Evolutionary conservation across 2,329 filamentous ascomycete genomes (phyloP), one percentile per base, ranked within the genome.

Genomic region (Phaeosphaeria sp.): DNA sequence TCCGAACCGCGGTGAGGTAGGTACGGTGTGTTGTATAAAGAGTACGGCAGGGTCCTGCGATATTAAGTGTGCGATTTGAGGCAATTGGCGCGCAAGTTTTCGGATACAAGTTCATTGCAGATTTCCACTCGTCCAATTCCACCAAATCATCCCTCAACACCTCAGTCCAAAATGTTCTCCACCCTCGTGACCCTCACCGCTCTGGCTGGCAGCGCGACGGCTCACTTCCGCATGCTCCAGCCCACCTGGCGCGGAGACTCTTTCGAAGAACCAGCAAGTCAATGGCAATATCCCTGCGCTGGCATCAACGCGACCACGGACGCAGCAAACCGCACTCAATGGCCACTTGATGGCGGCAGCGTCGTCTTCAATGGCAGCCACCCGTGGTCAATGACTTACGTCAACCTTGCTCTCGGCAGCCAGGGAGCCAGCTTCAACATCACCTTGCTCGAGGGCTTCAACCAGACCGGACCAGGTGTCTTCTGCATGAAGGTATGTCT

Each of bases 401-500:
- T 83, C 46, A 83, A 83, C 63, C 73, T 83, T 3, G 81, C 78
- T 6, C 64, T 83, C 44, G 80, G 74, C 53, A 64, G 61, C 43
- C 75, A 75, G 49, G 76, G 77, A 4, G 78, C 80, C 17, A 67
- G 70, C 53, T 81, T 82, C 73, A 82, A 83, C 65, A 78, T 82
- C 61, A 72, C 71, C 17, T 73, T 83, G 17, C 70, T 81, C 3
- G 66, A 72, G 18, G 66, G 72, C 43, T 81, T 82, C 69, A 83
- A 83, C 65, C 79, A 82, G 67, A 83, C 81, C 0, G 78, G 77
- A n/a, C 78, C 79, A 13, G 81, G 81, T 5, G 77, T 79, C 0
- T 79, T 82, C 51, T 83, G 81, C 61, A 69, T 82, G 11, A 76
- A 77, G 36, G 36, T 39, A 39, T 39, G 36, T 7, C 2, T 39